Percentiles rank a stretch among this genome's conserved stretches.
phyloP scores from a whole-genome alignment of 306 rosid genomes.

The Quercus agrifolia region DNA sequence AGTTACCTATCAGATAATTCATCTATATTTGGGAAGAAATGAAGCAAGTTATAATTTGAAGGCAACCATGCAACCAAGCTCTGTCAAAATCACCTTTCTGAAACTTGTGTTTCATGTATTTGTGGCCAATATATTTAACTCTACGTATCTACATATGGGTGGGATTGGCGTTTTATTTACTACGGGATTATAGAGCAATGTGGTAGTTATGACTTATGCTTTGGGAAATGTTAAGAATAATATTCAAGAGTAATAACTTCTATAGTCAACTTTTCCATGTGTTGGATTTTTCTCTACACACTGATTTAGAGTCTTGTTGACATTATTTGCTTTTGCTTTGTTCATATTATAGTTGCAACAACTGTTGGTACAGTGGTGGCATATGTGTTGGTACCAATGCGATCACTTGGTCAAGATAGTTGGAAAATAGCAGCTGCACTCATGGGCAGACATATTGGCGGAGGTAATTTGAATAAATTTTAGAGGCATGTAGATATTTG shows the following conservation, averaged over 20 bases:
- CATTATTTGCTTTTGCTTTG: slow-evolving; percentile 5
- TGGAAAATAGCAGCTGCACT: slow-evolving; percentile 87
- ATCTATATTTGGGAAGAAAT: neutral
- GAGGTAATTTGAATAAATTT: slow-evolving; percentile 43
- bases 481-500: too few relatives aligned
- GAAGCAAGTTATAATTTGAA: neutral
- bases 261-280: neutral
- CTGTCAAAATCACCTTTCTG: neutral
- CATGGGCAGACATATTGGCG: slow-evolving; percentile 85
- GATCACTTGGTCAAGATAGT: slow-evolving; percentile 73
- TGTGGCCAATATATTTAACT: neutral
- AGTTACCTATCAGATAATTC: neutral
- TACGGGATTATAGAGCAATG: neutral
- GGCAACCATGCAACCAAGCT: neutral
- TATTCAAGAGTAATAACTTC: neutral
- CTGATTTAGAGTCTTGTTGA: slow-evolving; percentile 16
- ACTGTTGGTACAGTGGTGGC: slow-evolving; percentile 70
- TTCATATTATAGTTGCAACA: slow-evolving; percentile 51
- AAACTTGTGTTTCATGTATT: neutral
- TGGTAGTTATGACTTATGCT: neutral
- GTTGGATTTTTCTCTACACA: neutral
- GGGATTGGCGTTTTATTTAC: neutral
- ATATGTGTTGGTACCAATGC: slow-evolving; percentile 67
- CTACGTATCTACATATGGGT: neutral
- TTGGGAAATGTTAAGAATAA: neutral